Base-by-base conservation (phyloP, 331 rosid genomes). In the Spiraea crenata region DNA sequence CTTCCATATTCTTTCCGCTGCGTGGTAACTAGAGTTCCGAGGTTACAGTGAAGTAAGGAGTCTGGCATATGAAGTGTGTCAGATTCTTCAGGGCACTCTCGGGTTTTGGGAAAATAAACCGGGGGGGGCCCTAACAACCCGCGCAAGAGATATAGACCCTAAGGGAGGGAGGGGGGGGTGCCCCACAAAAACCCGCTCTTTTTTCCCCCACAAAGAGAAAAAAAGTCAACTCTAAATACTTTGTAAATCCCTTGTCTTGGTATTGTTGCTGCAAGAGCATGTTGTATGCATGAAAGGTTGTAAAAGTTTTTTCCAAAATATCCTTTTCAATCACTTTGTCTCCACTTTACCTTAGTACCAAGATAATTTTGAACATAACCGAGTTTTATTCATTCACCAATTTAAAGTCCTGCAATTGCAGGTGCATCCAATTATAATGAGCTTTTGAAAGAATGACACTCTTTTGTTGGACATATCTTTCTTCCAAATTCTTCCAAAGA, bases 281-380 rank as follows among this genome's bases (percentile, higher is more conserved):
- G 38, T 63, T 63, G 3, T 37, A 63, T 2, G 69, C 69, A 44
- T 63, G 69, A 17, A 63, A 63, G 6, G 69, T 63, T 1, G 68
- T 13, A 7, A 15, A 42, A 5, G n/a, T 63, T 17, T 42, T 63
- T 42, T 44, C 52, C 46, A 63, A 6, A 41, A 12, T 60, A 12
- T 34, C 39, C 9, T 45, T 13, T 4, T n/a, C n/a, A n/a, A 10
- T 44, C 5, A 44, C 10, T 7, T 44, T 44, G 9, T 44, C 48
- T 7, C 10, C 10, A 44, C 48, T 5, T 6, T 5, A 44, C 2
- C 2, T 44, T 7, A 44, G 8, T 6, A 7, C 12, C 0, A 3
- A 45, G 10, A 1, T 8, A 2, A 45, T 45, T 45, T 9, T 45
- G 1, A 45, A 45, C n/a, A 45, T 1, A 6, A 13, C 11, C 2